A percentile compares a stretch with the other conserved stretches of the same genome.
Evolutionary conservation across 2,329 filamentous ascomycete species (phyloP).

Genomic region (Colletotrichum godetiae): DNA sequence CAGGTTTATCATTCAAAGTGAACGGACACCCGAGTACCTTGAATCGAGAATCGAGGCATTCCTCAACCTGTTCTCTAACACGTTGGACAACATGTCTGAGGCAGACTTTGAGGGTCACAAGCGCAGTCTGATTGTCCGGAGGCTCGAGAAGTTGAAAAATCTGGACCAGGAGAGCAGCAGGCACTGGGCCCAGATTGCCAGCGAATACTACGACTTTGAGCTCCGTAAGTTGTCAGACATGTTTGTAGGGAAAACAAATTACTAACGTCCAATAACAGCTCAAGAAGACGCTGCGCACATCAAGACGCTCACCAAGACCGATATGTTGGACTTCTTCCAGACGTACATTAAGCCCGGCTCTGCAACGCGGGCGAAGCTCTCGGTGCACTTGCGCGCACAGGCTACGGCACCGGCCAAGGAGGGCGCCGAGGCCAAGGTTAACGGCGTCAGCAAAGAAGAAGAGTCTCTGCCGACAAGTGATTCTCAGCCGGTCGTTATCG

Average conservation of each 20-base stretch:
- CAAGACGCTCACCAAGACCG: conserved; percentile 78
- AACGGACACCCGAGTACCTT: conserved; percentile 84
- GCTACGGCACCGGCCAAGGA: conserved; percentile 58
- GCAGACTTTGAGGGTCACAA: conserved; percentile 92
- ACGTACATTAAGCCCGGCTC: conserved; percentile 82
- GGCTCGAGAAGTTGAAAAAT: conserved; percentile 93
- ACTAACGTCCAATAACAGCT: conserved; percentile 56
- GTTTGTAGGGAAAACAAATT: not conserved
- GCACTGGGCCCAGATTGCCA: conserved; percentile 87
- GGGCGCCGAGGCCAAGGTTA: conserved; percentile 51
- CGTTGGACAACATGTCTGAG: conserved; percentile 80
- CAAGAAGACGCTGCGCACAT: conserved; percentile 82
- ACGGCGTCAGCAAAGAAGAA: conserved; percentile 45
- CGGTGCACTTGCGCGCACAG: conserved; percentile 86
- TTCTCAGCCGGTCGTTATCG: conserved; percentile 69
- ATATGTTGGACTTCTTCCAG: conserved; percentile 84
- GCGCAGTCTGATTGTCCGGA: conserved; percentile 85
- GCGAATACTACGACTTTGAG: conserved; percentile 90
- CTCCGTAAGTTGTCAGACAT: conserved; percentile 68
- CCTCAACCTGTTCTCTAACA: conserved; percentile 73
- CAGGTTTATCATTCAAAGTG: conserved; percentile 92
- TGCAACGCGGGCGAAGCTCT: conserved; percentile 79
- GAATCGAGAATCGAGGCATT: conserved; percentile 91
- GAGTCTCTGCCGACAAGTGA: conserved; percentile 47
- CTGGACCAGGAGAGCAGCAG: conserved; percentile 84